Evolutionary conservation across 2,329 filamentous ascomycete genomes (phyloP).

Genomic region (Fusarium liriodendri): DNA sequence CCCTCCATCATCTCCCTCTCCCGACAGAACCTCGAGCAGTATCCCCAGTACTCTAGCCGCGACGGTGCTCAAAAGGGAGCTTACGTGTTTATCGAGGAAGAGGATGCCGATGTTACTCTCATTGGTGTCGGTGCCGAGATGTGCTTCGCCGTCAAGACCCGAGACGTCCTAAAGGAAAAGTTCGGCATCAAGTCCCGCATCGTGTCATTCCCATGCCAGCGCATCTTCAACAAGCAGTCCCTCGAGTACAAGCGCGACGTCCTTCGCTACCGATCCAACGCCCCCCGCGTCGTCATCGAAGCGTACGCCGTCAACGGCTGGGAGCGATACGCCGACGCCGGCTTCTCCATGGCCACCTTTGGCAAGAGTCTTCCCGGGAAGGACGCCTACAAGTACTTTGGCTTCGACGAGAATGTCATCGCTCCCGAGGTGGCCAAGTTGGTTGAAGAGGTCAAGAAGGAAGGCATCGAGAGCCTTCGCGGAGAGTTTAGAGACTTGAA

Average conservation of each 20-base stretch:
- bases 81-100: slow-evolving; percentile 58
- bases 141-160: slow-evolving; percentile 48
- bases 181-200: slow-evolving; percentile 53
- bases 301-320: slow-evolving; percentile 68
- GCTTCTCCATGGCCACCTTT: slow-evolving; percentile 63
- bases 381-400: slow-evolving; percentile 66
- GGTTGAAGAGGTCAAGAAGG: slow-evolving; percentile 43
- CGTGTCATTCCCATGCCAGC: slow-evolving; percentile 58
- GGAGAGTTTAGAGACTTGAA: slow-evolving; percentile 49
- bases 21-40: slow-evolving; percentile 56
- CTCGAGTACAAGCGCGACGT: slow-evolving; percentile 58
- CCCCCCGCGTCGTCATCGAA: slow-evolving; percentile 68
- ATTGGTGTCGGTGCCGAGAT: slow-evolving; percentile 54
- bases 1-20: slow-evolving; percentile 62
- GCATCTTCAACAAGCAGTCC: slow-evolving; percentile 56
- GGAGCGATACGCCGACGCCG: slow-evolving; percentile 70
- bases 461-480: slow-evolving; percentile 45
- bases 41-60: slow-evolving; percentile 51
- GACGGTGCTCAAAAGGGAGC: slow-evolving; percentile 57
- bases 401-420: slow-evolving; percentile 61
- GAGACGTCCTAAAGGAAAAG: slow-evolving; percentile 52
- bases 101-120: slow-evolving; percentile 57
- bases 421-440: slow-evolving; percentile 50
- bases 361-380: slow-evolving; percentile 67
- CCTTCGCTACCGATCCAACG: slow-evolving; percentile 55